These are phyloP conservation scores for Trichoderma atrobrunneum DNA, from an alignment of 2,329 filamentous ascomycete species.

Conservation along the genomic window DNA sequence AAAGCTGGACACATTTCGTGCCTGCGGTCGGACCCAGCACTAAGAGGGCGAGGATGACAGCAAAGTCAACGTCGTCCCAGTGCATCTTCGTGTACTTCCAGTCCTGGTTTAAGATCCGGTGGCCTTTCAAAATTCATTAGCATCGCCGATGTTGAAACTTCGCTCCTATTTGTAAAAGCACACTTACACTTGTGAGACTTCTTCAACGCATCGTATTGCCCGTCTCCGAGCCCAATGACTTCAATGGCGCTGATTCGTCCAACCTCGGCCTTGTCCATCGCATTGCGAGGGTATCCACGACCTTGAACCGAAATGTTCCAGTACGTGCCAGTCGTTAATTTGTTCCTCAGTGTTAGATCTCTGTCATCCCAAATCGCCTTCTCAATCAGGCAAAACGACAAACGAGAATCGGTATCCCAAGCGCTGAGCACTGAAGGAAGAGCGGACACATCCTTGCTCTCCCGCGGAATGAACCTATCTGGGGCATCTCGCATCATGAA, in stretches of 20 bases:
- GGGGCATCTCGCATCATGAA: background rate
- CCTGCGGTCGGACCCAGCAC: background rate
- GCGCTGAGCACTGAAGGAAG: background rate
- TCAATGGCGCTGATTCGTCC: background rate
- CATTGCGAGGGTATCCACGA: background rate
- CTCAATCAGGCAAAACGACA: background rate
- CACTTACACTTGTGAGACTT: constrained; percentile 5
- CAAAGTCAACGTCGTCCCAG: constrained; percentile 17
- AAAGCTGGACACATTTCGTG: background rate
- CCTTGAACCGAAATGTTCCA: background rate
- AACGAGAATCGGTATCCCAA: background rate
- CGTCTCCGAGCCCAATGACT: constrained; percentile 6
- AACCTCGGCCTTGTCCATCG: background rate
- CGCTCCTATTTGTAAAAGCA: background rate
- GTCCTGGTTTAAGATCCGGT: background rate
- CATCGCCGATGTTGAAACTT: background rate
- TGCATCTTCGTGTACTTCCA: constrained; percentile 5
- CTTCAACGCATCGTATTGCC: background rate
- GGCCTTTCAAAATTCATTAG: background rate
- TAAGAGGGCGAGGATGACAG: background rate
- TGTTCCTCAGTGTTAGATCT: background rate
- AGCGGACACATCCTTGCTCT: background rate
- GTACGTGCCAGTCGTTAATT: background rate
- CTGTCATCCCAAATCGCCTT: background rate
- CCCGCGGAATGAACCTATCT: background rate